Conservation (phyloP, 345 rosid genomes). For the Lepidium africanum region DNA sequence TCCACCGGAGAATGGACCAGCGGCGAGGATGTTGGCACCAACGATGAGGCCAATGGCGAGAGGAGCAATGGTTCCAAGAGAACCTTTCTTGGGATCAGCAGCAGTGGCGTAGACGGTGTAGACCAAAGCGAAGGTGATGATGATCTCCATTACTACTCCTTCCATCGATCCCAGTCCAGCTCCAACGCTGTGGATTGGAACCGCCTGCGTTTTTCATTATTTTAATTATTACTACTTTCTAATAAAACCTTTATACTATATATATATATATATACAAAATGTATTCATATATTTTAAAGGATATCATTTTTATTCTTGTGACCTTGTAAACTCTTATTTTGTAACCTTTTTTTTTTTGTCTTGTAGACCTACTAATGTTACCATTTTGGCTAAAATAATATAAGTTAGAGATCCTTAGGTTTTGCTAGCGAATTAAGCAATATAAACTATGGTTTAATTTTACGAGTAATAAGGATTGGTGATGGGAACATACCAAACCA, state of each 20-base stretch:
- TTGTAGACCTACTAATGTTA: neutral
- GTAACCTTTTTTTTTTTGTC: neutral
- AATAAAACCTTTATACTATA: neutral
- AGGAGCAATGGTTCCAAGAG: conserved; percentile 82
- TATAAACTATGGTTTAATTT: neutral
- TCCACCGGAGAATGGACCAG: conserved; percentile 95
- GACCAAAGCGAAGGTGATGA: conserved; percentile 81
- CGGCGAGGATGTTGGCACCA: conserved; percentile 92
- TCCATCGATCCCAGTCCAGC: conserved; percentile 70
- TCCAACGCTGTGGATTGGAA: conserved; percentile 68
- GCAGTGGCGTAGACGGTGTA: conserved; percentile 96
- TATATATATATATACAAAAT: no score
- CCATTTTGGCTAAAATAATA: no score
- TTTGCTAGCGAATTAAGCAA: neutral
- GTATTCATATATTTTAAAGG: no score
- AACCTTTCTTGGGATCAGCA: conserved; percentile 92
- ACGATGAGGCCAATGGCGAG: conserved; percentile 90
- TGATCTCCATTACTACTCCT: conserved; percentile 90
- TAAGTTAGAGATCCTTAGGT: no score
- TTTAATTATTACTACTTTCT: neutral
- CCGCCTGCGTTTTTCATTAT: conserved; percentile 36
- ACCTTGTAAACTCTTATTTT: neutral
- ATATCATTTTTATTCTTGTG: neutral
- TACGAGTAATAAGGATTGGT: neutral
- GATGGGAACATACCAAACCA: conserved; percentile 55